Base-by-base conservation (phyloP, 495 filamentous ascomycete genomes). In the Letharia columbiana region DNA sequence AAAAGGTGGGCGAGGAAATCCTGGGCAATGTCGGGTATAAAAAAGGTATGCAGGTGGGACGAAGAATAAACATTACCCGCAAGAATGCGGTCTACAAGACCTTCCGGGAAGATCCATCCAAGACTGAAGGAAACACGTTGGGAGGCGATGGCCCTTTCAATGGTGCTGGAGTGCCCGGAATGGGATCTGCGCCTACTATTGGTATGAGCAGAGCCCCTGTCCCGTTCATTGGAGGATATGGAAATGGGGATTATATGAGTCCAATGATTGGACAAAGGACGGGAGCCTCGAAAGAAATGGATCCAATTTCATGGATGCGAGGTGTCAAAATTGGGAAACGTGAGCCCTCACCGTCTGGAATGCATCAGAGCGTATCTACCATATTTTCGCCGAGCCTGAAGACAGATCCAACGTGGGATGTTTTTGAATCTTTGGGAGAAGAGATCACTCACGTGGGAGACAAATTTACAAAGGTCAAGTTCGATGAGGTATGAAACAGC, bases 251-350 rank as follows among this genome's bases (percentile, higher is more conserved):
- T 20, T 79, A 78, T 60, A 77, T 81, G 68, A 82, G 79, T 59
- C 76, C 80, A 17, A 77, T 83, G 15, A 78, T 84, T 40, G 85
- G 86, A 10, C 89, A 87, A 2, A 86, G 84, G 56, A 81, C 80
- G 33, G 79, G 76, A 45, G 61, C 80, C 18, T 77, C 78, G 60
- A 86, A 84, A 61, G 81, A 87, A 58, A 79, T 82, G n/a, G 91
- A 91, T 70, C 81, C 91, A 44, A 93, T 97, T 65, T 82, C 86
- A 18, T 97, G 92, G 92, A 96, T 97, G 90, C 90, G 86, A 66
- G 91, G 91, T 41, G 91, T 97, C 50, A 94, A 91, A 67, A 92
- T 97, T 71, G 83, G 79, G 37, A 87, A 87, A 68, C 77, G 81
- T 62, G 82, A 81, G 60, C 69, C 71, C 61, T 70, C 17, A 69